Evolutionary conservation across 441 rosid genomes (phyloP), one percentile per base, ranked within the genome.

Genomic region (Isatis lusitanica): DNA sequence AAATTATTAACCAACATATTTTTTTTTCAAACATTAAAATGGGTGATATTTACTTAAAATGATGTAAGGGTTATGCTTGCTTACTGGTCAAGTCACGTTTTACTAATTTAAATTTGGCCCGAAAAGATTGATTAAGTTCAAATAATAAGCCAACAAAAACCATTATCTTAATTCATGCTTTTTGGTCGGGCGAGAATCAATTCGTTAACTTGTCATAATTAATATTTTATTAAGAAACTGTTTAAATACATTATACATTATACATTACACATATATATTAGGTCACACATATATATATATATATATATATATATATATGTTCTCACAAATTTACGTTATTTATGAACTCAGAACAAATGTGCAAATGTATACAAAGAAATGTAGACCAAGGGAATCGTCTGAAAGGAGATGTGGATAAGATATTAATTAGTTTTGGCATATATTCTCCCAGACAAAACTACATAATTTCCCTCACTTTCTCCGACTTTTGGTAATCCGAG

Each of bases 361-460:
- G 17, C n/a, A 12, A 39, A 7, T 13, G 8, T 35, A 38, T 50
- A 39, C 3, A 39, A 67, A 74, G 50, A 59, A n/a, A 11, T 53
- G 24, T 53, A 52, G 74, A 69, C 70, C 66, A 69, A 63, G 39
- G 65, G 66, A 63, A 75, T 69, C 46, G 79, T 69, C 63, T 46
- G 70, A 47, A 55, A 55, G 57, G 35, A 62, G 12, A 38, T 55
- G 46, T 55, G 79, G 79, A 75, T 75, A 69, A 69, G 70, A 47
- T 46, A 69, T 69, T 75, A 63, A 55, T 62, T 75, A 55, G 74
- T 62, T 75, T 69, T 75, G 79, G 74, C 79, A 75, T 63, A 63
- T 69, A 63, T 56, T 75, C 66, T 69, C 46, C 11, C 8, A 12
- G 74, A 75, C 66, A 69, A 62, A 69, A 68, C 13, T 44, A 63